Conservation (phyloP, 805 yeast species). For the Wickerhamiella slavikovae region DNA sequence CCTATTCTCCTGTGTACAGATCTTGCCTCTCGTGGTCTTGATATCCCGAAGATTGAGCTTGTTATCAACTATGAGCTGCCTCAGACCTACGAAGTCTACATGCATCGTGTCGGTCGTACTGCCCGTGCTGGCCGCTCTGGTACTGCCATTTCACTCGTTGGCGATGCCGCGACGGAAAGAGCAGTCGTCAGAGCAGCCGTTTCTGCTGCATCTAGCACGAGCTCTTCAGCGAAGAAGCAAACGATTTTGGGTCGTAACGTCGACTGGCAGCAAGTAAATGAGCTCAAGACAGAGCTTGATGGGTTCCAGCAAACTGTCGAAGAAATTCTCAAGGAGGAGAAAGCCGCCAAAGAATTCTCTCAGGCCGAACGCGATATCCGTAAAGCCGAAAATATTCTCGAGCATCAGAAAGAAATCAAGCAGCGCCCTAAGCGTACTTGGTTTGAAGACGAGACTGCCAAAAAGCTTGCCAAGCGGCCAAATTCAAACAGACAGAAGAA, state of each 20-base stretch:
- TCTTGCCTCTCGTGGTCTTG: constrained; percentile 96
- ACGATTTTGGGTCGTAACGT: constrained; percentile 60
- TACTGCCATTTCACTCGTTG: constrained; percentile 79
- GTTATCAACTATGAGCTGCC: constrained; percentile 96
- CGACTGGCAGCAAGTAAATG: constrained; percentile 75
- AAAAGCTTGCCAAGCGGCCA: constrained; percentile 17
- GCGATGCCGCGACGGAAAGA: constrained; percentile 76
- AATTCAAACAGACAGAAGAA: constrained; percentile 43
- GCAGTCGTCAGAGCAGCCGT: constrained; percentile 79
- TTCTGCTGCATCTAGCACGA: constrained; percentile 33
- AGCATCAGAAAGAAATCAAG: constrained; percentile 61
- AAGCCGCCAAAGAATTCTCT: constrained; percentile 65
- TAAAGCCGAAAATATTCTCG: constrained; percentile 68
- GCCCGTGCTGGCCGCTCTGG: constrained; percentile 99
- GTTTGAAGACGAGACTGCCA: constrained; percentile 41
- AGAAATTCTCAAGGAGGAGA: constrained; percentile 73
- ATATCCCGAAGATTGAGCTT: constrained; percentile 91
- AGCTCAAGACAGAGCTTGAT: constrained; percentile 38
- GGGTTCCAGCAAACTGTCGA: constrained; percentile 38
- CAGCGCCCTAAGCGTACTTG: constrained; percentile 91
- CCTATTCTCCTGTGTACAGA: constrained; percentile 91
- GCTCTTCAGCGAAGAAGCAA: constrained; percentile 28
- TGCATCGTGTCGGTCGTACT: constrained; percentile 97
- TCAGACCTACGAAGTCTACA: constrained; percentile 67
- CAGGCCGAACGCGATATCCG: constrained; percentile 80